Conservation (phyloP, 2,329 filamentous ascomycete genomes). For the Annulohypoxylon truncatum region DNA sequence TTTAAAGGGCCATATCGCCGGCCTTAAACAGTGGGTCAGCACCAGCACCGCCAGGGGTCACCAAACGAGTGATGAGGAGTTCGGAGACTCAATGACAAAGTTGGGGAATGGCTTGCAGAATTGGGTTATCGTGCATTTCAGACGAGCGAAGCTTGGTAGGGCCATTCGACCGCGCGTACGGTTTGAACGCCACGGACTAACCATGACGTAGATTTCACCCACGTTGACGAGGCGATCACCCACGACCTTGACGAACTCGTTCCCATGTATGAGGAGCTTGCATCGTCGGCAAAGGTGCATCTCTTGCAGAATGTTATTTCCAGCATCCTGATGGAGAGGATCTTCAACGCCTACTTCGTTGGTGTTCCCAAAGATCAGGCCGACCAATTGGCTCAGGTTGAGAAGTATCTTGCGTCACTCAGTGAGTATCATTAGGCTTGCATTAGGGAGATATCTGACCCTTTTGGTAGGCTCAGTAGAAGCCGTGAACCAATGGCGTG, state of each 20-base stretch:
- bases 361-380: constrained; percentile 69
- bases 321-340: constrained; percentile 67
- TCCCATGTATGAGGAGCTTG: constrained; percentile 68
- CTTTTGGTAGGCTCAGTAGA: constrained; percentile 58
- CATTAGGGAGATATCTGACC: constrained; percentile 33
- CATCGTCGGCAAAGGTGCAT: constrained; percentile 67
- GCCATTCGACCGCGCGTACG: constrained; percentile 15
- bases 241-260: constrained; percentile 56
- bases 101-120: constrained; percentile 77
- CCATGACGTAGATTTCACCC: constrained; percentile 56
- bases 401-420: constrained; percentile 58
- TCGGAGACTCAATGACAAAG: constrained; percentile 70
- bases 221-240: constrained; percentile 55
- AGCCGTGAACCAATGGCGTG: constrained; percentile 73
- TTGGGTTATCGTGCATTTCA: constrained; percentile 78
- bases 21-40: constrained; percentile 78
- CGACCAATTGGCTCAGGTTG: constrained; percentile 61
- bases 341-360: constrained; percentile 73
- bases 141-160: constrained; percentile 69
- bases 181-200: constrained; percentile 19
- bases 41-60: constrained; percentile 71
- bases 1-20: constrained; percentile 70
- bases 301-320: constrained; percentile 72
- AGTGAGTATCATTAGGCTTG: constrained; percentile 50
- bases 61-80: constrained; percentile 73